phyloP scores from a whole-genome alignment of 2,329 filamentous ascomycete species.

The Cadophora gregata region DNA sequence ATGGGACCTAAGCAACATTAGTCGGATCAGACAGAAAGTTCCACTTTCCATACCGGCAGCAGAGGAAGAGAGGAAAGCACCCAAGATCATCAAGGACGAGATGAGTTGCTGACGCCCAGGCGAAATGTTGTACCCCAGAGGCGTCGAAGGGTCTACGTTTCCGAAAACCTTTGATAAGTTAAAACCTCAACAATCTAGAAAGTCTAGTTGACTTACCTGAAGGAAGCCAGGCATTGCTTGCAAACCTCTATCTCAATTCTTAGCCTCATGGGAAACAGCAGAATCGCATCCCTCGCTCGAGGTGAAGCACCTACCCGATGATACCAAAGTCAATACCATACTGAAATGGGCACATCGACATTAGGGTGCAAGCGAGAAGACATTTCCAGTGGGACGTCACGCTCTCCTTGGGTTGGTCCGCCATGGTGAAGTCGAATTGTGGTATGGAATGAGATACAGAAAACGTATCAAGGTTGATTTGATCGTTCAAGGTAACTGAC shows the following conservation, averaged over 20 bases:
- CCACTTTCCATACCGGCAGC: conserved; percentile 16
- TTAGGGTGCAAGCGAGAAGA: conserved; percentile 30
- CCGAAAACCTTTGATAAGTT: conserved; percentile 53
- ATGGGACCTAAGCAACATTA: conserved; percentile 19
- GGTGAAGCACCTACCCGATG: conserved; percentile 25
- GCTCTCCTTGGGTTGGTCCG: conserved; percentile 18
- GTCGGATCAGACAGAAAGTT: background rate
- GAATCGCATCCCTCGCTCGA: background rate
- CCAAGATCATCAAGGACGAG: conserved; percentile 57
- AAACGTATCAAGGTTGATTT: conserved; percentile 3
- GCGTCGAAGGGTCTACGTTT: conserved; percentile 40
- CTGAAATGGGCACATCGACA: conserved; percentile 36
- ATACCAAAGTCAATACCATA: conserved; percentile 35
- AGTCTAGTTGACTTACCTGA: background rate
- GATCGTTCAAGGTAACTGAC: conserved; percentile 21
- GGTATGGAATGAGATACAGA: background rate
- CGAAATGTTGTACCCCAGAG: conserved; percentile 43
- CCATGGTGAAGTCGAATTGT: conserved; percentile 14
- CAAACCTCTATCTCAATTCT: background rate
- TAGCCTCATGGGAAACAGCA: background rate
- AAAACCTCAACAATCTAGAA: background rate
- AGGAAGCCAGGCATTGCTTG: conserved; percentile 7
- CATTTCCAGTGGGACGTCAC: conserved; percentile 33
- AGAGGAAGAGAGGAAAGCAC: conserved; percentile 56
- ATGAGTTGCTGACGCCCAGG: conserved; percentile 59